These are phyloP conservation scores for Fusarium vanettenii DNA, from an alignment of 2,329 filamentous ascomycete species.

Conservation along the genomic window DNA sequence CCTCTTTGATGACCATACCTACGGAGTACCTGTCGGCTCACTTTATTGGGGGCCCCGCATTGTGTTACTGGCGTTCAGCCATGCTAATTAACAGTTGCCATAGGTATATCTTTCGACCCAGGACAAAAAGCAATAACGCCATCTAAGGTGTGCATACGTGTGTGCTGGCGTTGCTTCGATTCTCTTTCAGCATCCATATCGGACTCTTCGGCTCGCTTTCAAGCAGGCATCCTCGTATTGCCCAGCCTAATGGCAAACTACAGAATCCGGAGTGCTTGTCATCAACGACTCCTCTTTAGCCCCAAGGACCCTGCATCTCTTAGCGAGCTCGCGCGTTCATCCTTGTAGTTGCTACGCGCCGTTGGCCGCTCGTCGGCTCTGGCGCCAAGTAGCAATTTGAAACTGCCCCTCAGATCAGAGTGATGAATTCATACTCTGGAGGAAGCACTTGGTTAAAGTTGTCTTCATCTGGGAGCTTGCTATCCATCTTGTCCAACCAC, in stretches of 20 bases:
- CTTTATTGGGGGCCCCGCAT: constrained; percentile 1
- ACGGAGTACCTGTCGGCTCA: not conserved
- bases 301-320: constrained; percentile 3
- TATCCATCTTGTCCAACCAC: not conserved
- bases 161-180: not conserved
- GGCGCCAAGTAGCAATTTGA: constrained; percentile 3
- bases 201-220: not conserved
- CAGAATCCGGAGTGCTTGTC: not conserved
- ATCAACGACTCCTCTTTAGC: not conserved
- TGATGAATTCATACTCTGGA: not conserved
- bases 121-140: not conserved
- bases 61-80: not conserved
- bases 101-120: not conserved
- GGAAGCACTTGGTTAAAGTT: not conserved
- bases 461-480: not conserved
- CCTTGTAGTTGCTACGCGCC: constrained; percentile 4
- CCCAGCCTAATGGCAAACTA: not conserved
- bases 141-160: not conserved
- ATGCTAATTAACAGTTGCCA: not conserved
- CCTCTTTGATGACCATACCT: not conserved
- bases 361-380: not conserved
- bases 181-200: not conserved
- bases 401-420: not conserved
- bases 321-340: not conserved
- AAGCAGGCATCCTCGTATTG: not conserved